phyloP scores from a whole-genome alignment of 768 basidiomycete species.

The Rhodocollybia butyracea region DNA sequence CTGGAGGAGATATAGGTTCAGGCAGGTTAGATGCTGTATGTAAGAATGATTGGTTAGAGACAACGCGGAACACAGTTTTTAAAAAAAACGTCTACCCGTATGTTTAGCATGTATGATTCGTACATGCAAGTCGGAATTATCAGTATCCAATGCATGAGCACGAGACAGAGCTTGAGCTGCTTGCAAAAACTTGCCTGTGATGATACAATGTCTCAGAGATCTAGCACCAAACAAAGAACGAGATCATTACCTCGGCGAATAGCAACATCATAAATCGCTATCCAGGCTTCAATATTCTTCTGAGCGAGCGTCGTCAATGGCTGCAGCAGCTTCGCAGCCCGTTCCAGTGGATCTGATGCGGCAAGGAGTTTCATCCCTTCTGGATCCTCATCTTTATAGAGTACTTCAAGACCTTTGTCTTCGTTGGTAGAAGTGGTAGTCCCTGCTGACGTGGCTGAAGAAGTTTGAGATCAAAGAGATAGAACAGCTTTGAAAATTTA shows the following conservation, averaged over 20 bases:
- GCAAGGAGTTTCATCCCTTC: conserved; percentile 71
- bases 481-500: conserved; percentile 23
- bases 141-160: conserved; percentile 49
- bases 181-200: conserved; percentile 74
- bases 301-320: conserved; percentile 55
- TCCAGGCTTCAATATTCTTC: conserved; percentile 66
- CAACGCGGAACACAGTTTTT: neutral
- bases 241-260: conserved; percentile 69
- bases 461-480: conserved; percentile 1
- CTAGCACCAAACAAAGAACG: neutral
- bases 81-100: conserved; percentile 36
- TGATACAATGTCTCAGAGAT: conserved; percentile 7
- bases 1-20: conserved; percentile 37
- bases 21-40: conserved; percentile 41
- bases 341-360: conserved; percentile 64
- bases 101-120: conserved; percentile 64
- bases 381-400: conserved; percentile 77
- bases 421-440: conserved; percentile 40
- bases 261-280: conserved; percentile 76
- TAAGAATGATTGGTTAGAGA: neutral
- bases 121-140: conserved; percentile 67
- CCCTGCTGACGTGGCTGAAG: conserved; percentile 22
- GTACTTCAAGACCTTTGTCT: conserved; percentile 67
- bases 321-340: conserved; percentile 66
- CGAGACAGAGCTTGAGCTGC: conserved; percentile 65